These are phyloP conservation scores for Paecilomyces variotii DNA, from an alignment of 2,329 filamentous ascomycete species.

Conservation along the genomic window DNA sequence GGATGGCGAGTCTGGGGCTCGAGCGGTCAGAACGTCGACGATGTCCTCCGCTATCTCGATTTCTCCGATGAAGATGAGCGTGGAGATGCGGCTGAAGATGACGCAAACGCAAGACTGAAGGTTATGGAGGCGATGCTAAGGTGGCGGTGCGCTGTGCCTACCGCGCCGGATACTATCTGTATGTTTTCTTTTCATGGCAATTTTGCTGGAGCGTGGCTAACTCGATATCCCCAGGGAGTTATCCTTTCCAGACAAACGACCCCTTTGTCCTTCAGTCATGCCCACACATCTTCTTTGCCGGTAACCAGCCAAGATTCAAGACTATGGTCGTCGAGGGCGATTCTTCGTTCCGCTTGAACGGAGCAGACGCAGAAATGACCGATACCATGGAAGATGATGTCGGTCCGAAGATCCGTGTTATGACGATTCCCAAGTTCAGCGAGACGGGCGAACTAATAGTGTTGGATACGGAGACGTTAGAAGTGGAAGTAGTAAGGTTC, in stretches of 20 bases:
- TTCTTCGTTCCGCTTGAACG: conserved; percentile 22
- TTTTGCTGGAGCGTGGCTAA: conserved; percentile 6
- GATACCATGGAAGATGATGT: conserved; percentile 39
- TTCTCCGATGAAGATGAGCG: conserved; percentile 23
- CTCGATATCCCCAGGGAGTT: conserved; percentile 58
- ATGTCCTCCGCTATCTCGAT: conserved; percentile 85
- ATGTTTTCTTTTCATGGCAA: conserved; percentile 32
- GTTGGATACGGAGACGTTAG: conserved; percentile 77
- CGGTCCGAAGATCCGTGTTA: conserved; percentile 64
- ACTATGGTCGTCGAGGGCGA: conserved; percentile 58
- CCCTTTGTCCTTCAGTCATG: conserved; percentile 79
- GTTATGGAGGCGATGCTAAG: conserved; percentile 94
- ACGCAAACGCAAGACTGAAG: conserved; percentile 63
- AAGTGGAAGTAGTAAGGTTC: conserved; percentile 62
- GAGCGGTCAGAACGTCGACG: conserved; percentile 86
- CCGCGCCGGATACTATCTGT: conserved; percentile 93
- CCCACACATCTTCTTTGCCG: conserved; percentile 86
- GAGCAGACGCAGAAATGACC: conserved; percentile 25
- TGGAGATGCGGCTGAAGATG: conserved; percentile 17
- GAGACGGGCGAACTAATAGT: conserved; percentile 72
- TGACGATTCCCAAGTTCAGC: conserved; percentile 77
- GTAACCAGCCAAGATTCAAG: conserved; percentile 72
- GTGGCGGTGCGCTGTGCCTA: conserved; percentile 87
- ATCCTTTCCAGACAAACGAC: conserved; percentile 90
- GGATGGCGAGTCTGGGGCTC: conserved; percentile 83